phyloP scores from a whole-genome alignment of 441 rosid species.

The Theobroma grandiflorum region DNA sequence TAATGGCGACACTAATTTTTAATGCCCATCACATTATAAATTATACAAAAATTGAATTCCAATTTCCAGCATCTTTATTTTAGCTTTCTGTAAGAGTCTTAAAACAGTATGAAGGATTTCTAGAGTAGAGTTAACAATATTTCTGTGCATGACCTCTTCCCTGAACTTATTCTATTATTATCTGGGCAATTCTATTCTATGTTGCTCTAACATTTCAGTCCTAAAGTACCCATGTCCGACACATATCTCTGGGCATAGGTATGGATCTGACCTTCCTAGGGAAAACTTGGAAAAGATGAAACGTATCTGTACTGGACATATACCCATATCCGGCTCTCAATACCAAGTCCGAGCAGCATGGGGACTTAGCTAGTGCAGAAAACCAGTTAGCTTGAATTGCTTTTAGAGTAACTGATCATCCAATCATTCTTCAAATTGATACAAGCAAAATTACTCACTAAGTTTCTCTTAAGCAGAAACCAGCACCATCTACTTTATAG shows the following conservation, averaged over 20 bases:
- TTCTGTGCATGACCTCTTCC: neutral
- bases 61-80: neutral
- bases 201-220: neutral
- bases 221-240: neutral
- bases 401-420: neutral
- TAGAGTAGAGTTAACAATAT: neutral
- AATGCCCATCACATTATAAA: neutral
- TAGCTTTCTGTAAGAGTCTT: slow-evolving; percentile 3
- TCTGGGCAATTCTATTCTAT: neutral
- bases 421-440: neutral
- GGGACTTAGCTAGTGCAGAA: neutral
- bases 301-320: neutral
- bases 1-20: neutral
- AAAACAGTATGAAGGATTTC: neutral
- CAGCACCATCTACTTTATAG: neutral
- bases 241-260: neutral
- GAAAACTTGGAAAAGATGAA: slow-evolving; percentile 2
- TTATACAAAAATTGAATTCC: neutral
- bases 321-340: too few species aligned
- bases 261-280: slow-evolving; percentile 3
- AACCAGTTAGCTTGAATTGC: neutral
- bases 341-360: neutral
- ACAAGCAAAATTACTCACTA: neutral
- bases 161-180: slow-evolving; percentile 13
- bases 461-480: neutral